phyloP scores from a whole-genome alignment of 352 stramenopile genomes.

The Phytopythium boreale region DNA sequence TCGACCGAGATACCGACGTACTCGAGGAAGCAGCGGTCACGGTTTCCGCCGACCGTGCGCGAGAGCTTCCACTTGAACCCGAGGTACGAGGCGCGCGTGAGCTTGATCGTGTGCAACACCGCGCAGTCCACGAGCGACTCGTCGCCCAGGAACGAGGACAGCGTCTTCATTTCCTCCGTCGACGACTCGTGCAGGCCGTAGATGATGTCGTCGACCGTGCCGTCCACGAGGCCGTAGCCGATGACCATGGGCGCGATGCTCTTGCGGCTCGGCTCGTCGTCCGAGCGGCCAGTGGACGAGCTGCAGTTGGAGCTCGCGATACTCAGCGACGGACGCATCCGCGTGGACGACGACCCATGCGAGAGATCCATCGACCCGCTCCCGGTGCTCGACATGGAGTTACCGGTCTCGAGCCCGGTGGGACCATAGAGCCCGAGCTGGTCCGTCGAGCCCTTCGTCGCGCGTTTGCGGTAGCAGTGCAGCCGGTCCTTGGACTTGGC shows the following conservation, averaged over 20 bases:
- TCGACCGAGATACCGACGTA: slow-evolving; percentile 62
- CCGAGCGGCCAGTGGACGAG: slow-evolving; percentile 29
- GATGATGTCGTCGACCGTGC: slow-evolving; percentile 48
- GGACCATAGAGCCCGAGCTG: slow-evolving; percentile 41
- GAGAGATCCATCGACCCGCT: slow-evolving; percentile 18
- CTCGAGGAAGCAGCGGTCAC: slow-evolving; percentile 68
- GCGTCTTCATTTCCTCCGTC: slow-evolving; percentile 58
- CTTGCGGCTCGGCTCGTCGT: slow-evolving; percentile 42
- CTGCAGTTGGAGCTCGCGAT: slow-evolving; percentile 24
- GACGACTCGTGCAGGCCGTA: slow-evolving; percentile 52
- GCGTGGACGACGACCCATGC: slow-evolving; percentile 17
- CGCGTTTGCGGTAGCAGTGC: slow-evolving; percentile 52
- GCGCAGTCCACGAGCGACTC: slow-evolving; percentile 63
- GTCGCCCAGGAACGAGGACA: slow-evolving; percentile 42
- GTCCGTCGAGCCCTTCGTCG: slow-evolving; percentile 16
- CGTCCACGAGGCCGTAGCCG: slow-evolving; percentile 42
- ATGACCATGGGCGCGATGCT: slow-evolving; percentile 42
- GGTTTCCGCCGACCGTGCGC: slow-evolving; percentile 66
- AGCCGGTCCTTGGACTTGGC: slow-evolving; percentile 64
- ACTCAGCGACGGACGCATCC: slow-evolving; percentile 18
- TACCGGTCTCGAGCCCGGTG: slow-evolving; percentile 7
- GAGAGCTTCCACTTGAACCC: slow-evolving; percentile 75
- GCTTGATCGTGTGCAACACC: slow-evolving; percentile 54
- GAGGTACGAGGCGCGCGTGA: slow-evolving; percentile 52
- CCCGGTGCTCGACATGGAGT: slow-evolving; percentile 16